Evolutionary conservation across 768 basidiomycete species (phyloP).

Genomic region (Suillus discolor): DNA sequence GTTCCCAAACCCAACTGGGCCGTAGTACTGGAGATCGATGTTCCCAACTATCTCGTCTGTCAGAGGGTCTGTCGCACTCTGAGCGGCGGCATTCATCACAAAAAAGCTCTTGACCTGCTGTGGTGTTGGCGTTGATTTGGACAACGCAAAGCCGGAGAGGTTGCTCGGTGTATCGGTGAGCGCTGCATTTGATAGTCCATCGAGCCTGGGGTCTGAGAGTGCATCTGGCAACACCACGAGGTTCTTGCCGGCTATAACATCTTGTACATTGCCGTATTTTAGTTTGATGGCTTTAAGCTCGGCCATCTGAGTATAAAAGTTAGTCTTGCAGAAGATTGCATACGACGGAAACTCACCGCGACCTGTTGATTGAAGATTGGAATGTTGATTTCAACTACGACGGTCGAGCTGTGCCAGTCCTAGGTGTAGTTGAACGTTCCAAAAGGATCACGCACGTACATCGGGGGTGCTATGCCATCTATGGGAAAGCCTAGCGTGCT

Average conservation of each 20-base stretch:
- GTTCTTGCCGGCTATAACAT: neutral
- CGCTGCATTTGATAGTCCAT: neutral
- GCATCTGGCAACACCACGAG: neutral
- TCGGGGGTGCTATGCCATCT: neutral
- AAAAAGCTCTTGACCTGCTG: neutral
- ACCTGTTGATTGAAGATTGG: neutral
- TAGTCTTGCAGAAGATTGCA: neutral
- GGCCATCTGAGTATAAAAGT: neutral
- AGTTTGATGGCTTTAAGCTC: neutral
- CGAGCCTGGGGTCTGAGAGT: neutral
- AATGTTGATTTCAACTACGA: neutral
- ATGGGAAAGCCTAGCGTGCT: slow-evolving; percentile 18
- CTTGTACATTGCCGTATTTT: neutral
- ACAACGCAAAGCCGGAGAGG: neutral
- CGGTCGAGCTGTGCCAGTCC: slow-evolving; percentile 1
- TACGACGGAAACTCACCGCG: neutral
- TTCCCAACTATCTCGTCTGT: slow-evolving; percentile 41
- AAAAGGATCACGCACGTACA: neutral
- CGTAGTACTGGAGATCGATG: slow-evolving; percentile 52
- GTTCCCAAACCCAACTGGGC: slow-evolving; percentile 51
- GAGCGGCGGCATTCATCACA: neutral
- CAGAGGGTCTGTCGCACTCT: slow-evolving; percentile 25
- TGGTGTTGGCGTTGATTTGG: neutral
- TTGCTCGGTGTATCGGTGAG: neutral
- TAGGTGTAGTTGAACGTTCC: neutral